Percentiles rank a stretch among this genome's conserved stretches.
Evolutionary conservation across 2,329 filamentous ascomycete genomes (phyloP).

Genomic region (Talaromyces sp.): DNA sequence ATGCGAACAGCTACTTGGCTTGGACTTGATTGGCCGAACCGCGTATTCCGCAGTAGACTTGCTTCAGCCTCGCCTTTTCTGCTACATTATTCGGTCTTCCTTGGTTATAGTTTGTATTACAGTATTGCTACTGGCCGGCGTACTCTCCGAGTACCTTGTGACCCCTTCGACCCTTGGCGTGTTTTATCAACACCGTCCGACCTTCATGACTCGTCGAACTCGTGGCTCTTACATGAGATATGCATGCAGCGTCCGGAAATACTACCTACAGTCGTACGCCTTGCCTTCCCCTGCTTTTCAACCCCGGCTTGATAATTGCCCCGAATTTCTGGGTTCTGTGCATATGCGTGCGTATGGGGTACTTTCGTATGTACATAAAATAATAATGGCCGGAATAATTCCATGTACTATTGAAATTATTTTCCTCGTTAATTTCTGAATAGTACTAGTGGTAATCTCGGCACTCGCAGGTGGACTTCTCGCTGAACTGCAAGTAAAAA

Average conservation of each 20-base stretch:
- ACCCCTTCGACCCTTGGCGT: background rate
- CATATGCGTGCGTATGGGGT: background rate
- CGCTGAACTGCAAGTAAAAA: background rate
- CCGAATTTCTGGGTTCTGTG: background rate
- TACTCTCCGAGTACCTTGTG: background rate
- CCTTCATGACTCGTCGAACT: background rate
- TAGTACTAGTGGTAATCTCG: too few relatives aligned
- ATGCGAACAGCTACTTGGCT: background rate
- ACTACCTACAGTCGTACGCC: background rate
- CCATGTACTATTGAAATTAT: too few relatives aligned
- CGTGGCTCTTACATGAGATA: background rate
- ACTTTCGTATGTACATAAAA: background rate
- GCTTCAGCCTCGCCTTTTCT: background rate
- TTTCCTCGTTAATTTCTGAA: too few relatives aligned
- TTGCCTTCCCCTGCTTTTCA: background rate
- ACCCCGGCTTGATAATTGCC: background rate
- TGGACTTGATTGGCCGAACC: background rate
- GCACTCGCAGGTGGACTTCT: background rate
- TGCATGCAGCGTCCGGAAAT: background rate
- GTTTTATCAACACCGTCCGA: background rate
- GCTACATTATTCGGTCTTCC: background rate
- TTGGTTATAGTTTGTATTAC: too few relatives aligned
- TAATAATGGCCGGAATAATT: background rate
- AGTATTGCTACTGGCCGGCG: too few relatives aligned
- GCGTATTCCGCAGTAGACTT: background rate